Evolutionary conservation across 2,329 filamentous ascomycete species (phyloP), one percentile per base, ranked within the genome.

Genomic region (Alternaria metachromatica): DNA sequence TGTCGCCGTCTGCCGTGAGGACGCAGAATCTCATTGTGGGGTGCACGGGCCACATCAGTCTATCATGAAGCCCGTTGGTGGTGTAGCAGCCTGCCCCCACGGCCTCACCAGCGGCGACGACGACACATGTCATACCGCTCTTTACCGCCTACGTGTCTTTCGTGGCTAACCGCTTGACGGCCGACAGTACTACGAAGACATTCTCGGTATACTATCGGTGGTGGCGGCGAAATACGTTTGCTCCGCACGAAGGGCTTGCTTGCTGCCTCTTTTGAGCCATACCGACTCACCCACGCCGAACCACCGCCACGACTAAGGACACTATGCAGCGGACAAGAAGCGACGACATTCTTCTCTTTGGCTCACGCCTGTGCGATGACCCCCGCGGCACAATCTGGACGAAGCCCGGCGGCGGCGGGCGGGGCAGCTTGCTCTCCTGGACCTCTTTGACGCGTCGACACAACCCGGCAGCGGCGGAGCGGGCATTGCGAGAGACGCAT

Each of bases 41-140:
- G 30, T 20, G 64, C 64, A 66, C 64, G 61, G 64, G 55, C 64
- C 61, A 53, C 51, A 0, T 30, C 8, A 18, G 44, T 13, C 12
- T 44, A 51, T 66, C 58, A 53, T 58, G 61, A 64, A 59, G 58
- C 41, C 28, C 50, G 30, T 37, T 50, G 28, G 30, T 28, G 43
- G 25, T 56, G 37, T 45, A 28, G 54, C 26, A 56, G 54, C 25
- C 33, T 26, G 43, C 18, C 13, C 26, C 20, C 41, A 33, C 13
- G 12, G 30, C 26, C n/a, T 30, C 26, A 18, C 26, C 54, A 48
- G 25, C 43, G 25, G 25, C 26, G 30, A 25, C 49, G 33, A 46
- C 25, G 13, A 15, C 54, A 46, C 23, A 44, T 5, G 23, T 13
- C 12, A 18, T 46, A 12, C 5, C 8, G 12, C 12, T 12, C 25